phyloP scores from a whole-genome alignment of 1,284 basidiomycete species.

The Austroboletus novae-zelandiae region DNA sequence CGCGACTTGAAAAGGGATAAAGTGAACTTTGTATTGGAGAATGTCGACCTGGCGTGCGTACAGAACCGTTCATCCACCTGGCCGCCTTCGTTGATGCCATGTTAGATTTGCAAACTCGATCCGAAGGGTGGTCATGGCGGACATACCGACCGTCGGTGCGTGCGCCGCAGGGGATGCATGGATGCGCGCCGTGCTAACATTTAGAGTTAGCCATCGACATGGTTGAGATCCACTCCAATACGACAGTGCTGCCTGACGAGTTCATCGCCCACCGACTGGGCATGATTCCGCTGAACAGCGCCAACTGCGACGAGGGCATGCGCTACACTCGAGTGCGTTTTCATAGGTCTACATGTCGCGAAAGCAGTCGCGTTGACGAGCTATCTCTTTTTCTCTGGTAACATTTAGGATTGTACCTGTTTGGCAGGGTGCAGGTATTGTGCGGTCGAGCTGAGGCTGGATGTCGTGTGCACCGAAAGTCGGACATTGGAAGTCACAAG shows the following conservation, averaged over 20 bases:
- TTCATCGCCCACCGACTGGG: constrained; percentile 96
- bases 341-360: neutral
- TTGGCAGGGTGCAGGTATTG: constrained; percentile 77
- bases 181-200: constrained; percentile 1
- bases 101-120: constrained; percentile 81
- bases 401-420: constrained; percentile 79
- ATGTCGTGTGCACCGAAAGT: constrained; percentile 67
- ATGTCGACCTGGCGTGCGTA: constrained; percentile 86
- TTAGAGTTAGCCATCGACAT: constrained; percentile 83
- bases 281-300: constrained; percentile 88
- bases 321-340: constrained; percentile 72
- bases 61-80: constrained; percentile 1
- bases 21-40: constrained; percentile 87
- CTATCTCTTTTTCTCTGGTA: neutral
- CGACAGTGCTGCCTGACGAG: constrained; percentile 94
- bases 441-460: constrained; percentile 73
- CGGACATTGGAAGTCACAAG: constrained; percentile 82
- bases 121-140: constrained; percentile 90
- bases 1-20: constrained; percentile 76
- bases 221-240: constrained; percentile 92
- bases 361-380: constrained; percentile 7
- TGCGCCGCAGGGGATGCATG: constrained; percentile 9
- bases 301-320: constrained; percentile 81
- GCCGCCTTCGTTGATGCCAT: constrained; percentile 29
- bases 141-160: constrained; percentile 90